phyloP scores from a whole-genome alignment of 148 eudicot species.

The Persicaria maculosa region DNA sequence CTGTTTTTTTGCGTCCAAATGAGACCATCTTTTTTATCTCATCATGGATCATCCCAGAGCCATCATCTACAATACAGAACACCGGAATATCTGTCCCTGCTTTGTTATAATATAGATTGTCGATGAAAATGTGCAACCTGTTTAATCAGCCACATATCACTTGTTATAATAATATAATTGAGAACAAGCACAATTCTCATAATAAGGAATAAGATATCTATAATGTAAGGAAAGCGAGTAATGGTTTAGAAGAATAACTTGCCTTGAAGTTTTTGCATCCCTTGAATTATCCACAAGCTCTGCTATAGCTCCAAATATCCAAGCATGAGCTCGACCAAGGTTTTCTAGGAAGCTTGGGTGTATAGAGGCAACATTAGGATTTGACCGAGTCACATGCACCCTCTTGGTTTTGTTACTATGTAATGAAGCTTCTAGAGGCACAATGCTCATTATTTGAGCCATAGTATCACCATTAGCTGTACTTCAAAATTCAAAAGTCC shows the following conservation, averaged over 20 bases:
- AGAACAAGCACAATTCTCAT: not conserved
- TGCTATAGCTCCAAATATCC: conserved; percentile 83
- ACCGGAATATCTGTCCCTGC: conserved; percentile 47
- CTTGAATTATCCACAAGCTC: conserved; percentile 77
- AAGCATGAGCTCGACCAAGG: conserved; percentile 67
- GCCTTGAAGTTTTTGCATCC: conserved; percentile 67
- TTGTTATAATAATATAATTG: not conserved
- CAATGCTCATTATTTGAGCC: conserved; percentile 4
- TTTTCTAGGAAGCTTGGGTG: conserved; percentile 74
- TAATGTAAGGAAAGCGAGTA: not conserved
- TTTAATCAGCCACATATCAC: conserved; percentile 15
- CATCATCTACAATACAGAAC: conserved; percentile 62
- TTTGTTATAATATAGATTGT: conserved; percentile 32
- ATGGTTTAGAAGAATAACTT: conserved; percentile 12
- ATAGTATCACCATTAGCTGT: conserved; percentile 10
- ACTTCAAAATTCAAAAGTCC: not conserved
- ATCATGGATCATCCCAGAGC: conserved; percentile 60
- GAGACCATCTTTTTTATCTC: conserved; percentile 58
- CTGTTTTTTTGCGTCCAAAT: conserved; percentile 63
- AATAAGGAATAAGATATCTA: not conserved
- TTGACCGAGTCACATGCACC: not conserved
- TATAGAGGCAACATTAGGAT: conserved; percentile 33
- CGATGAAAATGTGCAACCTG: conserved; percentile 57
- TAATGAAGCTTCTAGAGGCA: not conserved
- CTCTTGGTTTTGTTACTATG: too few relatives aligned